These are phyloP conservation scores for Sporothrix humicola DNA, from an alignment of 2,329 filamentous ascomycete genomes.

Conservation along the genomic window DNA sequence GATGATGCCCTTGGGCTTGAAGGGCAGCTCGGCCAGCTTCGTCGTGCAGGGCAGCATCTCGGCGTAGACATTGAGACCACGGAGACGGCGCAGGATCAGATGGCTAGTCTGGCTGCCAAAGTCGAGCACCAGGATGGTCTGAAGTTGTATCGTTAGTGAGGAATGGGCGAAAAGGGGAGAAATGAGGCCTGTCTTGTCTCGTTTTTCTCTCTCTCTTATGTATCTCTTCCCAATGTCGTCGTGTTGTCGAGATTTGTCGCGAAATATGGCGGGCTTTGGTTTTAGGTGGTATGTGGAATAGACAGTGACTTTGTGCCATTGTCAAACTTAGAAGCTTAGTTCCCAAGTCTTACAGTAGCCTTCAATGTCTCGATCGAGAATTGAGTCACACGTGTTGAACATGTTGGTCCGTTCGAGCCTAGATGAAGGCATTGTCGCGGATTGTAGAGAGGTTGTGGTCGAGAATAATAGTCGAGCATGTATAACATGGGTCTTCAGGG, in stretches of 20 bases:
- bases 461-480: no score
- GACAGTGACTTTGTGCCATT: no score
- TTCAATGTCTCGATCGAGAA: no score
- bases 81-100: slow-evolving; percentile 74
- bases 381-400: no score
- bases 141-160: neutral
- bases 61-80: slow-evolving; percentile 73
- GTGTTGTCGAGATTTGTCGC: neutral
- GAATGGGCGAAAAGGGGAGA: neutral
- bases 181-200: neutral
- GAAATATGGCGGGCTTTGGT: neutral
- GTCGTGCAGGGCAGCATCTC: slow-evolving; percentile 89
- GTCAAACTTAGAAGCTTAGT: no score
- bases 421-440: no score
- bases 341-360: no score
- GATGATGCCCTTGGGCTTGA: slow-evolving; percentile 84
- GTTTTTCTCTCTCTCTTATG: neutral
- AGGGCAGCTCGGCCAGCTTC: slow-evolving; percentile 76
- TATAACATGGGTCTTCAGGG: no score
- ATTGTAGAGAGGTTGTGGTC: no score
- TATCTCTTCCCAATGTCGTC: neutral
- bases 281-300: neutral
- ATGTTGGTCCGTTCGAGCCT: no score
- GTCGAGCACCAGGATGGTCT: slow-evolving; percentile 75
- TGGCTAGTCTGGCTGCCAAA: slow-evolving; percentile 76